These are phyloP conservation scores for Pythium phragmiticola DNA, from an alignment of 352 stramenopile species.

Conservation along the genomic window DNA sequence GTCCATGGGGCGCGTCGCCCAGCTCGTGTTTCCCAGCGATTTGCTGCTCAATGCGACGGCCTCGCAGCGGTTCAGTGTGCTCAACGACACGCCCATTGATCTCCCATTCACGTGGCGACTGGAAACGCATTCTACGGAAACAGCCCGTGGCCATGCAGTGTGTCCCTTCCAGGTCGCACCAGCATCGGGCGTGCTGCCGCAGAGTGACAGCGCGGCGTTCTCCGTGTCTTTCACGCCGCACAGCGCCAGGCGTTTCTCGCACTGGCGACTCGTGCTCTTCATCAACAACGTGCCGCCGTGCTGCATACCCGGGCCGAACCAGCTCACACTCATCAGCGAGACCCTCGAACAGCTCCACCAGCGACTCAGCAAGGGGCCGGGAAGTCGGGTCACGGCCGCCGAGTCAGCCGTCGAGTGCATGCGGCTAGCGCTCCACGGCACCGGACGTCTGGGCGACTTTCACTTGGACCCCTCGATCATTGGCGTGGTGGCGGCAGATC, in stretches of 20 bases:
- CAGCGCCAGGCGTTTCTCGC: slow-evolving; percentile 18
- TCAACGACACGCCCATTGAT: slow-evolving; percentile 68
- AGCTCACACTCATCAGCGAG: slow-evolving; percentile 36
- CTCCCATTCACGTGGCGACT: slow-evolving; percentile 61
- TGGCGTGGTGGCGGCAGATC: not conserved
- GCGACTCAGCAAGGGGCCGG: slow-evolving; percentile 2
- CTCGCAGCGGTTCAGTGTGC: slow-evolving; percentile 45
- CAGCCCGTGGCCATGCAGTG: slow-evolving; percentile 2
- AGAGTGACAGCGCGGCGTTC: slow-evolving; percentile 44
- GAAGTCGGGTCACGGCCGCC: slow-evolving; percentile 2
- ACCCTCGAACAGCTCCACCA: slow-evolving; percentile 29
- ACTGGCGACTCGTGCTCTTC: slow-evolving; percentile 40
- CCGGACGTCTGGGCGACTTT: slow-evolving; percentile 19
- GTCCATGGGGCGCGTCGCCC: slow-evolving; percentile 46
- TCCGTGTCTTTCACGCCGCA: slow-evolving; percentile 42
- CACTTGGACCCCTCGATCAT: slow-evolving; percentile 9
- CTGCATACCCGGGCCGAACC: slow-evolving; percentile 47
- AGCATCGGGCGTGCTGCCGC: slow-evolving; percentile 37
- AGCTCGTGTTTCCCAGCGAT: slow-evolving; percentile 45
- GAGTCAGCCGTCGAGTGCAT: slow-evolving; percentile 15
- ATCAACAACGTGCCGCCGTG: slow-evolving; percentile 50
- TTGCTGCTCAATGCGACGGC: slow-evolving; percentile 37
- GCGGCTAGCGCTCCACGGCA: slow-evolving; percentile 15
- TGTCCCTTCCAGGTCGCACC: slow-evolving; percentile 45
- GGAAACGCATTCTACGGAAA: not conserved